phyloP scores from a whole-genome alignment of 164 flowering plant species.

The Annona cherimola region DNA sequence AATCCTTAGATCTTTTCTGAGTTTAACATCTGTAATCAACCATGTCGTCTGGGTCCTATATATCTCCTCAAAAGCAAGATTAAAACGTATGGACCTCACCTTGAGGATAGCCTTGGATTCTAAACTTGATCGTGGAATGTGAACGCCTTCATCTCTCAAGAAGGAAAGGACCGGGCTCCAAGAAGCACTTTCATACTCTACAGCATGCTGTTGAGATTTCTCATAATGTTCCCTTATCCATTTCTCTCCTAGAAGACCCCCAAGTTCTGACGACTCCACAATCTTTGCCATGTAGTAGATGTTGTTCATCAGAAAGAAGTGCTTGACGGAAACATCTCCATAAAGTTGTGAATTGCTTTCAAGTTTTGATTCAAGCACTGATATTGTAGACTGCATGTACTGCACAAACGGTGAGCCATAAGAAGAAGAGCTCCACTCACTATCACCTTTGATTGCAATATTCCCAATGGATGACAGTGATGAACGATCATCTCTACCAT shows the following conservation, averaged over 20 bases:
- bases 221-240: conserved; percentile 63
- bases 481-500: conserved; percentile 19
- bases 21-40: conserved; percentile 4
- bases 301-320: conserved; percentile 75
- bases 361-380: conserved; percentile 43
- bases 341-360: conserved; percentile 41
- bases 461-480: conserved; percentile 23
- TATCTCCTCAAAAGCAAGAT: conserved; percentile 46
- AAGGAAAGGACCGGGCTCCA: conserved; percentile 56
- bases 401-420: conserved; percentile 34
- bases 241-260: conserved; percentile 49
- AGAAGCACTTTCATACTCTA: conserved; percentile 60
- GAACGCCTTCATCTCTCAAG: conserved; percentile 53
- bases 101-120: conserved; percentile 40
- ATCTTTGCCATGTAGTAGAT: conserved; percentile 73
- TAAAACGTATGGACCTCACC: conserved; percentile 53
- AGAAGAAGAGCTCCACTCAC: conserved; percentile 9
- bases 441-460: conserved; percentile 27
- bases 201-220: conserved; percentile 61
- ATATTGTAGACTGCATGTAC: conserved; percentile 34
- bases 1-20: conserved; percentile 7
- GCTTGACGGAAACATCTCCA: conserved; percentile 44
- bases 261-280: conserved; percentile 47
- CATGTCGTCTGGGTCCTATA: conserved; percentile 7
- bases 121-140: conserved; percentile 32